A percentile compares a stretch with the other conserved stretches of the same genome.
Evolutionary conservation across 1,284 basidiomycete species (phyloP).

Genomic region (Cerioporus squamosus): DNA sequence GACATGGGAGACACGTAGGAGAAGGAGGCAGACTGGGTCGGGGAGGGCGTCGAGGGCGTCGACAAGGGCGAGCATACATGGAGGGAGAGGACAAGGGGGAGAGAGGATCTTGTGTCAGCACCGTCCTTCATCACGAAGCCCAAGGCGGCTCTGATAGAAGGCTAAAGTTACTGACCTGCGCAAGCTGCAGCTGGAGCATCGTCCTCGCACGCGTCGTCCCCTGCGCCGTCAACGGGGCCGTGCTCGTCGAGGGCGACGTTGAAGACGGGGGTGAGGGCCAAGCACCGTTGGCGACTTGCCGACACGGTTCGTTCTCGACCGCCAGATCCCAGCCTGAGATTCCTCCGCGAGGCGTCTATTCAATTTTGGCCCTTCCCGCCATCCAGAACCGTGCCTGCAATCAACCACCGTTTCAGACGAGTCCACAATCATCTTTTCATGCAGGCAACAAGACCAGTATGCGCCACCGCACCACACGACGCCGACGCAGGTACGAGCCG

Average conservation of each 20-base stretch:
- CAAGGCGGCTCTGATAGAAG: slow-evolving; percentile 24
- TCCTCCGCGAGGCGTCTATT: slow-evolving; percentile 25
- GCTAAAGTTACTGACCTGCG: slow-evolving; percentile 21
- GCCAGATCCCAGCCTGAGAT: no score
- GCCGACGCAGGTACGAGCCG: no score
- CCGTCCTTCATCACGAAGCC: slow-evolving; percentile 24
- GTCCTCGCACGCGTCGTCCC: slow-evolving; percentile 15
- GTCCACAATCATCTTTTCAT: not conserved
- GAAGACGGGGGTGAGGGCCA: slow-evolving; percentile 8
- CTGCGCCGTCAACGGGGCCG: slow-evolving; percentile 6
- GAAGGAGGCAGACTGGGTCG: slow-evolving; percentile 19
- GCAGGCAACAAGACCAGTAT: no score
- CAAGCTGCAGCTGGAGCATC: slow-evolving; percentile 25
- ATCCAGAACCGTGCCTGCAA: slow-evolving; percentile 1
- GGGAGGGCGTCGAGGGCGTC: slow-evolving; percentile 7
- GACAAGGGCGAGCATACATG: slow-evolving; percentile 10
- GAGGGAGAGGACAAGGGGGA: slow-evolving; percentile 12
- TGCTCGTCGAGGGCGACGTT: slow-evolving; percentile 16
- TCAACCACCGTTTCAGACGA: not conserved
- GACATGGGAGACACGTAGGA: slow-evolving; percentile 16
- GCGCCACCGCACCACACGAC: no score
- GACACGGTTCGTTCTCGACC: not conserved
- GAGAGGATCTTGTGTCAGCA: slow-evolving; percentile 26
- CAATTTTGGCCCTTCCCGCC: slow-evolving; percentile 23
- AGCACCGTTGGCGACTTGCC: no score